Evolutionary conservation across 768 basidiomycete genomes (phyloP).

Genomic region (Rickenella mellea): DNA sequence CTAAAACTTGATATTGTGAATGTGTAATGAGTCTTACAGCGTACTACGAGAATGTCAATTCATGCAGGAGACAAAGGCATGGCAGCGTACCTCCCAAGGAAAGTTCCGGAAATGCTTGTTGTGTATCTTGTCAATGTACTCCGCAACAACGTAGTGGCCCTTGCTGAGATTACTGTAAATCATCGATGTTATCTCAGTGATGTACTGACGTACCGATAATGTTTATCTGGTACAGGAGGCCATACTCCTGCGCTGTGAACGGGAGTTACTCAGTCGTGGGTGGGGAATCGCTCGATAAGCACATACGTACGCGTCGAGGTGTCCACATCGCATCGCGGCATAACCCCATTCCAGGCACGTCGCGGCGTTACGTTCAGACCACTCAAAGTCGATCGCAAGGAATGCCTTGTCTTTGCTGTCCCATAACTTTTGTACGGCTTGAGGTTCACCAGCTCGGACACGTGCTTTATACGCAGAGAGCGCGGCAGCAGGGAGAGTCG

Average conservation of each 20-base stretch:
- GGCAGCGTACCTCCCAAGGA: constrained; percentile 59
- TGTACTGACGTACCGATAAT: constrained; percentile 52
- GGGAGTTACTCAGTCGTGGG: not conserved
- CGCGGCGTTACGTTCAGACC: constrained; percentile 61
- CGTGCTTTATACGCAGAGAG: constrained; percentile 58
- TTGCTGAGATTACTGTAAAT: constrained; percentile 21
- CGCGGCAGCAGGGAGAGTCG: constrained; percentile 60
- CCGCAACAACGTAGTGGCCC: constrained; percentile 68
- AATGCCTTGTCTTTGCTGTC: constrained; percentile 62
- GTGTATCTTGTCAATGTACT: constrained; percentile 54
- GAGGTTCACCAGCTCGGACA: constrained; percentile 56
- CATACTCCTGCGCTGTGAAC: constrained; percentile 49
- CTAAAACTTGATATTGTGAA: constrained; percentile 28
- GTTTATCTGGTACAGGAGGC: constrained; percentile 68
- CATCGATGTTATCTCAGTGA: constrained; percentile 3
- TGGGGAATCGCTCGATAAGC: not conserved
- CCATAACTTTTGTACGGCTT: constrained; percentile 60
- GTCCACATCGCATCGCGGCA: constrained; percentile 65
- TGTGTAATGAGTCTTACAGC: constrained; percentile 11
- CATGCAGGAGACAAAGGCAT: too few relatives aligned
- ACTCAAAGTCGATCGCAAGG: constrained; percentile 66
- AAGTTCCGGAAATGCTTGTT: constrained; percentile 57
- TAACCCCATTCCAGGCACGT: constrained; percentile 76
- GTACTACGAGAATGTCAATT: constrained; percentile 9
- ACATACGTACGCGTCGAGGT: constrained; percentile 53